Conservation (phyloP, 129 eudicot species). For the carrot (Daucus carota) region DNA sequence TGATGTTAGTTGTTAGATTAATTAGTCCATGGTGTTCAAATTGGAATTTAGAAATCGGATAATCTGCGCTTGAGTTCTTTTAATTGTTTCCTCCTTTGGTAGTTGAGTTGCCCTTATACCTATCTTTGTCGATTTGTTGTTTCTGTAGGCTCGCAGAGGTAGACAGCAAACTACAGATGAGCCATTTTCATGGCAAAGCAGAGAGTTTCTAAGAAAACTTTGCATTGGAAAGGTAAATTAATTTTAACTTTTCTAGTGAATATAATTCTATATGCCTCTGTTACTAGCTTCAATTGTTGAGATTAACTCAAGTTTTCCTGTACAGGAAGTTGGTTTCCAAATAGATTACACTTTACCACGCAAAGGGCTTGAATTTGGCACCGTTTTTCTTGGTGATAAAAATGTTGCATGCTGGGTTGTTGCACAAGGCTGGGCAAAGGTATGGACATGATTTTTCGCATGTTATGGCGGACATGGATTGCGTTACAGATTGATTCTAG, state of each 20-base stretch:
- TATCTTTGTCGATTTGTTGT: not conserved
- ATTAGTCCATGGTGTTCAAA: no score
- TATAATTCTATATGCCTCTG: not conserved
- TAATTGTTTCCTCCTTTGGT: no score
- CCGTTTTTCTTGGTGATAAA: constrained; percentile 62
- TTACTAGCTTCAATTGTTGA: not conserved
- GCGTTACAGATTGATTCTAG: not conserved
- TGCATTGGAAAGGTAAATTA: constrained; percentile 78
- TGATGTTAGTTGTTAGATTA: no score
- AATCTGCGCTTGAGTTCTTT: no score
- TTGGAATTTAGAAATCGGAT: no score
- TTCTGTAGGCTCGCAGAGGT: constrained; percentile 74
- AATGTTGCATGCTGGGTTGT: constrained; percentile 75
- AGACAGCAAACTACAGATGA: constrained; percentile 45
- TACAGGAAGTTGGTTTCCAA: constrained; percentile 66
- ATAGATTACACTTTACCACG: constrained; percentile 59
- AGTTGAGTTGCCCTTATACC: not conserved
- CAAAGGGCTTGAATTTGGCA: constrained; percentile 71
- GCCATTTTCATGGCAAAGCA: constrained; percentile 96
- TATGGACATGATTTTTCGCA: constrained; percentile 1
- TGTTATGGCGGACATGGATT: not conserved
- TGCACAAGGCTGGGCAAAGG: constrained; percentile 96
- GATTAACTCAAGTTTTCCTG: constrained; percentile 4
- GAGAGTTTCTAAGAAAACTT: constrained; percentile 78
- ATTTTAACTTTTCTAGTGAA: not conserved